Conservation (phyloP, 75 land plant genomes). For the Pinus albicaulis region DNA sequence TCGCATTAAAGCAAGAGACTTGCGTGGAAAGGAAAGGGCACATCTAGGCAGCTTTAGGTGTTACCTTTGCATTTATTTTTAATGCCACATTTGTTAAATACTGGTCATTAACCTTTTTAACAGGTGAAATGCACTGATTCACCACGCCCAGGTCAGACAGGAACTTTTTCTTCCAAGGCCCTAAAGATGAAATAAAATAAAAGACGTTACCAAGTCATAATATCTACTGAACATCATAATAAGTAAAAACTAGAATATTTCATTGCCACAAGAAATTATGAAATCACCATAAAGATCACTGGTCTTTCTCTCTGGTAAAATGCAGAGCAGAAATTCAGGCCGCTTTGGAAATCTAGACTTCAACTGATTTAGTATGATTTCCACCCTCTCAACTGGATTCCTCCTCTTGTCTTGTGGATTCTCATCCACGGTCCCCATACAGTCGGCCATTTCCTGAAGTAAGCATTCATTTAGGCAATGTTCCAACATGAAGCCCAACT, state of each 20-base stretch:
- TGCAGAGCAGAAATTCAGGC: slow-evolving; percentile 75
- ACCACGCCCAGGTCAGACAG: slow-evolving; percentile 66
- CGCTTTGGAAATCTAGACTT: slow-evolving; percentile 34
- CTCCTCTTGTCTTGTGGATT: slow-evolving; percentile 25
- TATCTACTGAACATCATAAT: background rate
- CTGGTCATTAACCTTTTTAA: slow-evolving; percentile 65
- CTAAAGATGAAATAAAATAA: slow-evolving; percentile 21
- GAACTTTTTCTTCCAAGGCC: slow-evolving; percentile 78
- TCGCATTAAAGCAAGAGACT: background rate
- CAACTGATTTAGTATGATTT: slow-evolving; percentile 56
- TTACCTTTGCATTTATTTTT: slow-evolving; percentile 94
- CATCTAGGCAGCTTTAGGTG: background rate
- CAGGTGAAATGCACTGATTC: slow-evolving; percentile 84
- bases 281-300: slow-evolving; percentile 67
- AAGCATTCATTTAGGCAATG: too few relatives aligned
- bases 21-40: too few relatives aligned
- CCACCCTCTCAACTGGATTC: slow-evolving; percentile 64
- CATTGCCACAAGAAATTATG: background rate
- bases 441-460: too few relatives aligned
- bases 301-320: slow-evolving; percentile 77
- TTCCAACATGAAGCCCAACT: background rate
- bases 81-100: slow-evolving; percentile 82
- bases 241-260: background rate
- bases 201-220: background rate
- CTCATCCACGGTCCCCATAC: slow-evolving; percentile 20